Conservation (phyloP, 2,329 filamentous ascomycete species). For the Alternaria triticina region DNA sequence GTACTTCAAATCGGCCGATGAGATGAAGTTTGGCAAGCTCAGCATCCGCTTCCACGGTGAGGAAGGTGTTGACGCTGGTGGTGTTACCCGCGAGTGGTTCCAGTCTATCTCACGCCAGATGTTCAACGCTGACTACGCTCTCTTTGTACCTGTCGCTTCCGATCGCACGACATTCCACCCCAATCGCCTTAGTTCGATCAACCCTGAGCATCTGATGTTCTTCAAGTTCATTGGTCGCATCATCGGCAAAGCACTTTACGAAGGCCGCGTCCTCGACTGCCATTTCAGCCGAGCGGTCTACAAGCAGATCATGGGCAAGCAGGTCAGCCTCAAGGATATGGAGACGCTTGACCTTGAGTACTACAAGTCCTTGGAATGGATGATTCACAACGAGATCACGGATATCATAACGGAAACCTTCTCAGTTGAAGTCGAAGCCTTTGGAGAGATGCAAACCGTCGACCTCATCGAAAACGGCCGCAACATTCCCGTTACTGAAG, state of each 20-base stretch:
- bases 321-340: constrained; percentile 98
- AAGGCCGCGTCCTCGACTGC: constrained; percentile 93
- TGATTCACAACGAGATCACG: constrained; percentile 97
- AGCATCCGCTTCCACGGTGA: constrained; percentile 97
- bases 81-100: constrained; percentile 99
- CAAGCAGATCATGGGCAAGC: constrained; percentile 93
- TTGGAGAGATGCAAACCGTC: constrained; percentile 85
- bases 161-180: constrained; percentile 99
- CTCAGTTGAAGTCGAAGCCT: constrained; percentile 90
- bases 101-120: constrained; percentile 96
- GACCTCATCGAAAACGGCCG: constrained; percentile 88
- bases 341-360: constrained; percentile 98
- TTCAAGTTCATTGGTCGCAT: constrained; percentile 99
- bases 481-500: constrained; percentile 92
- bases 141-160: constrained; percentile 95
- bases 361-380: constrained; percentile 98
- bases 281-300: constrained; percentile 99
- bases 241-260: constrained; percentile 97
- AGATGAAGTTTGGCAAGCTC: constrained; percentile 99
- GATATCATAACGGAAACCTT: constrained; percentile 98
- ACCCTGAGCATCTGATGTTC: constrained; percentile 94
- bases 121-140: constrained; percentile 97
- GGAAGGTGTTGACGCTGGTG: constrained; percentile 96
- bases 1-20: constrained; percentile 94
- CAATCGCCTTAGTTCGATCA: constrained; percentile 91